Percentiles rank a stretch among this genome's conserved stretches.
These are phyloP conservation scores for Phytophthora kernoviae DNA, from an alignment of 352 stramenopile species.

Conservation along the genomic window DNA sequence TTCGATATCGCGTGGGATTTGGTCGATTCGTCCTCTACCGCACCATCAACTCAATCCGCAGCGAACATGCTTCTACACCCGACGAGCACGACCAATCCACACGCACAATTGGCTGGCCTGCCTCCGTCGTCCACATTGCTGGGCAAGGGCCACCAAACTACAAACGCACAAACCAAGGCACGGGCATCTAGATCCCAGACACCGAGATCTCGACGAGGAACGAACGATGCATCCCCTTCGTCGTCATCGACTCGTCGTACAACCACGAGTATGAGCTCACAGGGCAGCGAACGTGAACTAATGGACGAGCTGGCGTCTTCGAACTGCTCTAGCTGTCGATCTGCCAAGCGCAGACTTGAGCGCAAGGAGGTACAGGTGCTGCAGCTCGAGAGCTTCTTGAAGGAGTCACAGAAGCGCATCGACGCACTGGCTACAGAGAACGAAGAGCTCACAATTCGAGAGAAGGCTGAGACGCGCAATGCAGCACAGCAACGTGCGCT, in stretches of 20 bases:
- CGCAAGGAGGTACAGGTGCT: slow-evolving; percentile 77
- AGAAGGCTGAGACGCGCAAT: slow-evolving; percentile 71
- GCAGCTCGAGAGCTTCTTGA: slow-evolving; percentile 78
- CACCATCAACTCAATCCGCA: slow-evolving; percentile 8
- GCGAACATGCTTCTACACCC: slow-evolving; percentile 31
- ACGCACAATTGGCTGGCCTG: slow-evolving; percentile 29
- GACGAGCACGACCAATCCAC: slow-evolving; percentile 4
- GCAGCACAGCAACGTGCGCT: slow-evolving; percentile 57
- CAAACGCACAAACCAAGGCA: slow-evolving; percentile 5
- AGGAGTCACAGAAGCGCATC: slow-evolving; percentile 80
- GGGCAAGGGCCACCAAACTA: slow-evolving; percentile 13
- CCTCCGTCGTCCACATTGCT: slow-evolving; percentile 49
- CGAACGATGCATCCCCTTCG: slow-evolving; percentile 27
- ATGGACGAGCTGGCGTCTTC: slow-evolving; percentile 42
- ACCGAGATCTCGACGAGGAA: slow-evolving; percentile 18
- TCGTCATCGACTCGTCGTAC: slow-evolving; percentile 55
- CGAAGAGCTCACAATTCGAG: slow-evolving; percentile 64
- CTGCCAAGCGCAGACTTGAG: slow-evolving; percentile 64
- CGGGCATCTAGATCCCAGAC: slow-evolving; percentile 27
- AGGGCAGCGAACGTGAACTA: slow-evolving; percentile 56
- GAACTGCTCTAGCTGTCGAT: slow-evolving; percentile 56
- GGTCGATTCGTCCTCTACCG: slow-evolving; percentile 23
- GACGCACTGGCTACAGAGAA: slow-evolving; percentile 66
- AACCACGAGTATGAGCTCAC: slow-evolving; percentile 64
- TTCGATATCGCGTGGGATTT: slow-evolving; percentile 80